Conservation (phyloP, 23 red algal species). For the Agarophyton chilense region DNA sequence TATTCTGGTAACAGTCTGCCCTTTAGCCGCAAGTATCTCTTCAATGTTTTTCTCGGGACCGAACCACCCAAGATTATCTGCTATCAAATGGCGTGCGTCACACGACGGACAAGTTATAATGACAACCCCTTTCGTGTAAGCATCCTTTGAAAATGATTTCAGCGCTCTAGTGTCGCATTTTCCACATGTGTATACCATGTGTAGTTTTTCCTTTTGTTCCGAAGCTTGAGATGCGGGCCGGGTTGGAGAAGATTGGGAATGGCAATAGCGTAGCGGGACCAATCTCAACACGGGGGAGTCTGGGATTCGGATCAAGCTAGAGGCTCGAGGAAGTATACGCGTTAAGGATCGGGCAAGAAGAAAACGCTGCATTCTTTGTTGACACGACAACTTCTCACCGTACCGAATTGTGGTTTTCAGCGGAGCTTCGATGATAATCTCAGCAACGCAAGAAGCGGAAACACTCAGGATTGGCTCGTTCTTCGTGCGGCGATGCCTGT, state of each 20-base stretch:
- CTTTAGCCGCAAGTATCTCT: constrained; percentile 25
- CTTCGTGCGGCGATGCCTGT: too few relatives aligned
- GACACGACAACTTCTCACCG: too few relatives aligned
- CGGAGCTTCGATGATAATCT: too few relatives aligned
- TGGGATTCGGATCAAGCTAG: not conserved
- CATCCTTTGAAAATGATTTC: constrained; percentile 59
- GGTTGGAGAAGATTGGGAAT: not conserved
- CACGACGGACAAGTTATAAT: constrained; percentile 66
- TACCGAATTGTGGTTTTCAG: too few relatives aligned
- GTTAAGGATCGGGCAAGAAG: not conserved
- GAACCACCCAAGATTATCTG: constrained; percentile 88
- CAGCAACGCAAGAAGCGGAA: too few relatives aligned
- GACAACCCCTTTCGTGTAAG: constrained; percentile 70
- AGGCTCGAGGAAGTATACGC: not conserved
- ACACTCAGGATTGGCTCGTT: too few relatives aligned
- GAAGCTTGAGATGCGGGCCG: not conserved
- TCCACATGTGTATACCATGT: constrained; percentile 78
- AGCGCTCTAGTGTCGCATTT: constrained; percentile 67
- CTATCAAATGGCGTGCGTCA: constrained; percentile 73
- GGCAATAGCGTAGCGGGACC: not conserved
- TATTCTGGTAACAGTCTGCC: constrained; percentile 28
- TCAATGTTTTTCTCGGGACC: constrained; percentile 53
- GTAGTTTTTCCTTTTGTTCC: constrained; percentile 30
- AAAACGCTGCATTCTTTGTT: not conserved
- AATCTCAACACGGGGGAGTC: not conserved